Evolutionary conservation across 2,329 filamentous ascomycete genomes (phyloP), one percentile per base, ranked within the genome.

Genomic region (Apiospora kogelbergensis): DNA sequence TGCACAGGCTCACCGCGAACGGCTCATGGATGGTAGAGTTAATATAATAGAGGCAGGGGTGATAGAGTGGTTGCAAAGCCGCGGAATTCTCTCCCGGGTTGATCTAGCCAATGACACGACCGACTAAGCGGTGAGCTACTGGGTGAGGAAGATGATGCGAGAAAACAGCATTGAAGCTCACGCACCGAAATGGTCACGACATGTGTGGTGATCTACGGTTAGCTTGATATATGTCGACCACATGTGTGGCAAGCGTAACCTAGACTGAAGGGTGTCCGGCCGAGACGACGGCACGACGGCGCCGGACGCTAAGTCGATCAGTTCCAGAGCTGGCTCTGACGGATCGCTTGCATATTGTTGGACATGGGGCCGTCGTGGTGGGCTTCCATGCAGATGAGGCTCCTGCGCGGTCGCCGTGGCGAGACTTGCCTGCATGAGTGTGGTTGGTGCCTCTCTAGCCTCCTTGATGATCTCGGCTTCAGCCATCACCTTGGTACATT

Each of bases 161-260:
- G 37, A 30, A 33, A 66, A 5, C 17, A 30, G 22, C 22, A 37
- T 37, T 60, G 20, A 37, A 20, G 26, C 20, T 40, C 46, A 71
- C 82, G 67, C 81, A 88, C 87, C 87, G 53, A 90, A 73, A 77
- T 89, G 86, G 74, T 89, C 87, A 76, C 87, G 80, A 72, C 84
- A 84, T 64, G 81, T 76, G 37, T 81, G 80, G 70, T 84, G 83
- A 17, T 84, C 82, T 20, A 89, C 86, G 4, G 81, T 79, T 7
- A 88, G 76, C 67, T 79, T 82, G 65, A 89, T 76, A 70, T 89
- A 81, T 33, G 80, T 78, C 48, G 78, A 77, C 86, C 86, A 89
- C 70, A 85, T 84, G 20, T 53, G 70, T 68, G 48, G 57, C 30
- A 67, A 26, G 26, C 30, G 60, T 42, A 57, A 42, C 22, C n/a